A percentile compares a stretch with the other conserved stretches of the same genome.
Evolutionary conservation across 306 rosid genomes (phyloP).

Genomic region (Dalbergia oliveri): DNA sequence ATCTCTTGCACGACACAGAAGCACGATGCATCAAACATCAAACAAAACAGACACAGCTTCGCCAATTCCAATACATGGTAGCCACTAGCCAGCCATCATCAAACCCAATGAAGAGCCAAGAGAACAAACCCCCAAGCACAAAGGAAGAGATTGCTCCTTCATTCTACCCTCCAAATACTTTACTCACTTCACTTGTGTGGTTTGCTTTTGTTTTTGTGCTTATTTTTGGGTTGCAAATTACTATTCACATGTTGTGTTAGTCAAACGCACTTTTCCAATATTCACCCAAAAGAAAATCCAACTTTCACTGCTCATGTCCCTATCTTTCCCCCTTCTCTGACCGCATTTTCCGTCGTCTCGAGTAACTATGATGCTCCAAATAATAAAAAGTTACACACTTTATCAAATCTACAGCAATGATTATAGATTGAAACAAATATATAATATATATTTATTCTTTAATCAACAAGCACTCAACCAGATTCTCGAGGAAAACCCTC

Average conservation of each 20-base stretch:
- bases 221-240: not conserved
- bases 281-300: slow-evolving; percentile 46
- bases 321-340: slow-evolving; percentile 57
- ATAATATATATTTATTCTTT: not conserved
- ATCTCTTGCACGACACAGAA: slow-evolving; percentile 16
- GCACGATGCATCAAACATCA: slow-evolving; percentile 42
- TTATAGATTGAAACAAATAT: not conserved
- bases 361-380: slow-evolving; percentile 35
- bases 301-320: slow-evolving; percentile 56
- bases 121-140: not conserved
- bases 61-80: slow-evolving; percentile 46
- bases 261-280: slow-evolving; percentile 21
- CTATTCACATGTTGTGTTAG: slow-evolving; percentile 3
- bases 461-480: not conserved
- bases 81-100: not conserved
- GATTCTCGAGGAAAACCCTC: not conserved
- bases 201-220: not conserved
- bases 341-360: slow-evolving; percentile 49
- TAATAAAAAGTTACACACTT: slow-evolving; percentile 26
- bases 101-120: slow-evolving; percentile 13
- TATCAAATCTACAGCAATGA: slow-evolving; percentile 12
- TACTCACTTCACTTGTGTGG: not conserved
- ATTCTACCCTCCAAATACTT: not conserved
- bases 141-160: not conserved
- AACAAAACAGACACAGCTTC: slow-evolving; percentile 34